Evolutionary conservation across 768 basidiomycete genomes (phyloP), one percentile per base, ranked within the genome.

Genomic region (Pleurotus platypus): DNA sequence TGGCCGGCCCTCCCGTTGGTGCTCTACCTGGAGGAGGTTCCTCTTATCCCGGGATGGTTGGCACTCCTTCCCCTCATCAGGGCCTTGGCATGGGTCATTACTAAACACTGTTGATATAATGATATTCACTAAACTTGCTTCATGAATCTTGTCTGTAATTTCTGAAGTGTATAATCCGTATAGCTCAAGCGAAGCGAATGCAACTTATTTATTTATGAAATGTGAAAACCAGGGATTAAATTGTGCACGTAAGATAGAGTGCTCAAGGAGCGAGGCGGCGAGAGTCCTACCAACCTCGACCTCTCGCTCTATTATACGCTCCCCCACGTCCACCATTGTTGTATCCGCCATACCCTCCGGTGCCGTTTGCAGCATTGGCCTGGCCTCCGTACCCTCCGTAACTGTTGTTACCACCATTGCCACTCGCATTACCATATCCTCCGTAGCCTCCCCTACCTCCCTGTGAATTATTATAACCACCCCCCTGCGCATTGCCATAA

Each of bases 251-350:
- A 58, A 27, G 61, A 49, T 69, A 30, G 7, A 9, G 30, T 30
- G 4, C 30, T 9, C 30, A 11, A 35, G 11, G 30, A 35, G 30
- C 30, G n/a, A 4, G 37, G 7, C 6, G 16, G 24, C 42, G 35
- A 62, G 66, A 64, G 62, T 49, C 72, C 73, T 65, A 72, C 70
- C 80, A 77, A 46, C 79, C 78, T 39, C 83, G 73, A 8, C 81
- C 85, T 63, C 84, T 72, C 26, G 81, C 81, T 56, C 82, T 70
- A 49, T 75, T 46, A 20, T 62, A 61, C 47, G 62, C 37, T 9
- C 62, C 57, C 26, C 67, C 60, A 40, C 58, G 47, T 42, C 61
- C 55, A 1, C 65, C 24, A 18, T 40, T 46, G 27, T 24, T 24
- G 13, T 64, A 59, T 46, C 62, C 54, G 51, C 65, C 63, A 61